phyloP scores from a whole-genome alignment of 805 yeast genomes.

The Zygosaccharomyces lentus region DNA sequence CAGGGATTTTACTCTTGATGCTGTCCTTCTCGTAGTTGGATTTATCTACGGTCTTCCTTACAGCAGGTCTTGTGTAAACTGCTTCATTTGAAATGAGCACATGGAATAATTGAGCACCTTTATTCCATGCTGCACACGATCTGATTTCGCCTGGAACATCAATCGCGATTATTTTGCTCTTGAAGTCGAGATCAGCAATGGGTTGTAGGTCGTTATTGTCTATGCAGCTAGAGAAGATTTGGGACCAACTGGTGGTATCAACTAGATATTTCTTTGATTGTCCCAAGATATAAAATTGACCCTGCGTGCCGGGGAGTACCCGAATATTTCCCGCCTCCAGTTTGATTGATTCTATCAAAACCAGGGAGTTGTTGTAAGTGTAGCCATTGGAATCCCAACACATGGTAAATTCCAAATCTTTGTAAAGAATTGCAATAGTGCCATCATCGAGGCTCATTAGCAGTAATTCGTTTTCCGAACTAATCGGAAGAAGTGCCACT shows the following conservation, averaged over 20 bases:
- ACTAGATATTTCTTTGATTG: constrained; percentile 2
- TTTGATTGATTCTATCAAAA: constrained; percentile 19
- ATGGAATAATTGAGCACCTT: neutral
- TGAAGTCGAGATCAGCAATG: constrained; percentile 11
- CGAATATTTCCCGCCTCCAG: constrained; percentile 6
- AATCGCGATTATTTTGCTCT: constrained; percentile 12
- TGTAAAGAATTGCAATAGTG: constrained; percentile 30
- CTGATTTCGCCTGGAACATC: neutral
- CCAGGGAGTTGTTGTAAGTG: constrained; percentile 26
- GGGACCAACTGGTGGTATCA: constrained; percentile 24
- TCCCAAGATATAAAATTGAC: constrained; percentile 10
- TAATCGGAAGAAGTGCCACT: constrained; percentile 30
- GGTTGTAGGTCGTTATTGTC: constrained; percentile 17
- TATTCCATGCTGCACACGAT: constrained; percentile 6
- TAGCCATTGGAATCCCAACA: constrained; percentile 32
- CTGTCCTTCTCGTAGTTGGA: neutral
- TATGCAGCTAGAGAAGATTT: constrained; percentile 16
- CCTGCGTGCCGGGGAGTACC: constrained; percentile 1
- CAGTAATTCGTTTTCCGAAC: constrained; percentile 25
- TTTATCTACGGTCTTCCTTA: neutral
- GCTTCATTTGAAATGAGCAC: constrained; percentile 7
- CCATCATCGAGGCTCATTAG: constrained; percentile 29
- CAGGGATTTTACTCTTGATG: neutral
- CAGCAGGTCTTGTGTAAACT: neutral
- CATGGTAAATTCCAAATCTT: constrained; percentile 37